Evolutionary conservation across 805 yeast genomes (phyloP).

Genomic region (Candida andamanensis): DNA sequence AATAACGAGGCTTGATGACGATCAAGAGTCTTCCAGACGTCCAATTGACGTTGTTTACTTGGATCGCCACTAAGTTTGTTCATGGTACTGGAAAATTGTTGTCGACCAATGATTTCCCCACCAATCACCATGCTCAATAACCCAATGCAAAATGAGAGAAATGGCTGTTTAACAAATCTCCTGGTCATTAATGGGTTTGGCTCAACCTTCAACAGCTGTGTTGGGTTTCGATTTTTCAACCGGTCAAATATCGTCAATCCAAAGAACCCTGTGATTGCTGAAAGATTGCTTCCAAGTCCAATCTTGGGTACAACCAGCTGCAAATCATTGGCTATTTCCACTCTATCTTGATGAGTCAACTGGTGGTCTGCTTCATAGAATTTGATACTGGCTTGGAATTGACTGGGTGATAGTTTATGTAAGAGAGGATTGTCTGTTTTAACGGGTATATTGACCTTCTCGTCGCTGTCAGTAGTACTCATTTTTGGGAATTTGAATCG

Average conservation of each 20-base stretch:
- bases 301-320: constrained; percentile 19
- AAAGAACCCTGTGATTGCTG: constrained; percentile 23
- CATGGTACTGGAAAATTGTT: constrained; percentile 18
- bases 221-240: not conserved
- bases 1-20: constrained; percentile 32
- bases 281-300: constrained; percentile 20
- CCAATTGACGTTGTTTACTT: constrained; percentile 13
- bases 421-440: constrained; percentile 20
- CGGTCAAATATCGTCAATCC: constrained; percentile 26
- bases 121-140: constrained; percentile 20
- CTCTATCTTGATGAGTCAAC: constrained; percentile 27
- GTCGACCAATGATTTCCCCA: constrained; percentile 21
- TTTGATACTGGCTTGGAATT: constrained; percentile 31
- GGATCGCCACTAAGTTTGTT: constrained; percentile 11
- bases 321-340: constrained; percentile 26
- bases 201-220: not conserved
- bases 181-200: constrained; percentile 4
- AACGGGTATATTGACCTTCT: constrained; percentile 2
- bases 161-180: constrained; percentile 23
- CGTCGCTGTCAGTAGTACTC: constrained; percentile 1
- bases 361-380: constrained; percentile 39
- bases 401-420: constrained; percentile 25
- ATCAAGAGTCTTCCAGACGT: constrained; percentile 35
- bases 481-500: too few species aligned
- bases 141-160: constrained; percentile 28